A percentile compares a stretch with the other conserved stretches of the same genome.
Conservation (phyloP, 1,284 basidiomycete genomes). For the Lignosus rhinocerotis region DNA sequence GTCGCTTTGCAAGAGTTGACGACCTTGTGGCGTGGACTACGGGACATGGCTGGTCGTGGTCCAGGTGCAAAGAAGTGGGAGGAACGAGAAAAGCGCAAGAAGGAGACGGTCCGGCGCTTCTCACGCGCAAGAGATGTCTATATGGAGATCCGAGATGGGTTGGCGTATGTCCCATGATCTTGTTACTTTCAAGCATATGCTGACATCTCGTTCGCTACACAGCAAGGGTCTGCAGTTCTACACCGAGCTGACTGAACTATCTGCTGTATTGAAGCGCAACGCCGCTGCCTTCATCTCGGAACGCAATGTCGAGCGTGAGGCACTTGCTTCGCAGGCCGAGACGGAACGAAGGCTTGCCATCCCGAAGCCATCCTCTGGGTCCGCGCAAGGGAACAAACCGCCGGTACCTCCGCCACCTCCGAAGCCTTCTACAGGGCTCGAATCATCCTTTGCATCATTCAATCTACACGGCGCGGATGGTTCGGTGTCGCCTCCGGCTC, state of each 20-base stretch:
- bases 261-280: constrained; percentile 59
- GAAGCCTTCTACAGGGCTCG: constrained; percentile 38
- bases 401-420: constrained; percentile 49
- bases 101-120: constrained; percentile 73
- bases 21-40: constrained; percentile 68
- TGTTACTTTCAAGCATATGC: constrained; percentile 4
- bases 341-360: constrained; percentile 61
- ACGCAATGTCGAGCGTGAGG: constrained; percentile 73
- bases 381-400: constrained; percentile 51
- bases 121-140: constrained; percentile 78
- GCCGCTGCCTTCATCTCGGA: constrained; percentile 63
- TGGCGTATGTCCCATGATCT: constrained; percentile 58
- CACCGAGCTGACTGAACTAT: constrained; percentile 73
- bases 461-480: constrained; percentile 36
- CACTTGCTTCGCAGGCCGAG: constrained; percentile 70
- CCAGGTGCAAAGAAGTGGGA: constrained; percentile 78
- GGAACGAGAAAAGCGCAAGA: constrained; percentile 75
- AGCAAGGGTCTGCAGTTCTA: constrained; percentile 92
- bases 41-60: constrained; percentile 70
- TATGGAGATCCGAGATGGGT: constrained; percentile 83
- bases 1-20: constrained; percentile 70
- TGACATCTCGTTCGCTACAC: constrained; percentile 13
- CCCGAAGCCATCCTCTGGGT: constrained; percentile 31
- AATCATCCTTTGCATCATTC: constrained; percentile 58
- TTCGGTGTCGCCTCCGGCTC: constrained; percentile 39